Base-by-base conservation (phyloP, 2,329 filamentous ascomycete genomes). In the Fragosphaeria purpurea region DNA sequence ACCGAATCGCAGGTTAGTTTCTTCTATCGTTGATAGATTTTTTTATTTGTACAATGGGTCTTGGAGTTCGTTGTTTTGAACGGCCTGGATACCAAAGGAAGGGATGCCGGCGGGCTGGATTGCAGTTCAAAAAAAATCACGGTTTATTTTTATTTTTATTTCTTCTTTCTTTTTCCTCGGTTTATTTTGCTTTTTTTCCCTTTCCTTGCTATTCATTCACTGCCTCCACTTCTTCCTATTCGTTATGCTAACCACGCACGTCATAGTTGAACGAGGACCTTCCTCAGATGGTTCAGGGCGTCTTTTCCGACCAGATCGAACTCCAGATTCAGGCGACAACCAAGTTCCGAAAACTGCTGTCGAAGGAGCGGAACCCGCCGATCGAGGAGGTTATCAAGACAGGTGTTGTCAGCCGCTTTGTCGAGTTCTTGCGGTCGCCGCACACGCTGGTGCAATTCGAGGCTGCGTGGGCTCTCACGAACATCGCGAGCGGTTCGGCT, bases 301-400 rank as follows among this genome's bases (percentile, higher is more conserved):
- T 98, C 64, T 97, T 98, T 74, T 98, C 93, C 57, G 91, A 98
- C 58, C 89, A 97, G 72, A 96, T 98, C 70, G 93, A 98, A 66
- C 80, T 86, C 60, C 93, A 98, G 72, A 98, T 98, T 61, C 84
- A 91, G 71, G 89, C 91, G 52, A 98, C 93, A 33, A 98, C 93
- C 60, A 96, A 95, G 70, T 98, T 98, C 78, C 80, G 93, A 67
- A 98, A 98, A 78, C 80, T 98, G 41, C 77, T 98, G 33, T 96
- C 89, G 59, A 98, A 98, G 75, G 93, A 98, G 76, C 88, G 93
- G 65, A 98, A 98, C 75, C 93, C 93, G 44, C 93, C 93, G 44
- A 98, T 98, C 67, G 93, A 98, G 75, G 89, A 94, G 67, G 93
- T 98, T 60, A 98, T 98, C 71, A 95, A 97, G 79, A 97, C 93